Evolutionary conservation across 2,329 filamentous ascomycete genomes (phyloP).

Genomic region (Phialocephala sp.): DNA sequence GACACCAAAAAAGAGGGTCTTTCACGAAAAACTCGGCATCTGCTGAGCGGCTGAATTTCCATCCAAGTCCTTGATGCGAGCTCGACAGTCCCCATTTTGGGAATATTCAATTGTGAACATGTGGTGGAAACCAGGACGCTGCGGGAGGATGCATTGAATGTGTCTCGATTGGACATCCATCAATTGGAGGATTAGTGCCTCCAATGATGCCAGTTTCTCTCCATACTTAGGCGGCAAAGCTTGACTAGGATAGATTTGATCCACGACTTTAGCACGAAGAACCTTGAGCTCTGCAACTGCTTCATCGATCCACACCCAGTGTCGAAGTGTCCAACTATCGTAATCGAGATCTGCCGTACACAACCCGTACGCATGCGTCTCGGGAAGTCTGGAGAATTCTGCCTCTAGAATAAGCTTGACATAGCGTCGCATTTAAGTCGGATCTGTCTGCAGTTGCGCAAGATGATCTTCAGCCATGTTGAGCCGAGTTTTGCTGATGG

Average conservation of each 20-base stretch:
- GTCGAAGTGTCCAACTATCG: neutral
- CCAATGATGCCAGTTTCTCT: slow-evolving; percentile 5
- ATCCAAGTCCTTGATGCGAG: neutral
- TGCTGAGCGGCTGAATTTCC: neutral
- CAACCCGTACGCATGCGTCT: neutral
- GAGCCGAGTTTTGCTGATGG: slow-evolving; percentile 9
- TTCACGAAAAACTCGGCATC: neutral
- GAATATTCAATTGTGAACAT: neutral
- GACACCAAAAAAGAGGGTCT: neutral
- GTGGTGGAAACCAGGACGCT: slow-evolving; percentile 6
- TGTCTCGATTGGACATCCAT: neutral
- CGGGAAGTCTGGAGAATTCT: neutral
- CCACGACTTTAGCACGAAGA: neutral
- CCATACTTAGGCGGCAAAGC: neutral
- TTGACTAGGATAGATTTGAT: neutral
- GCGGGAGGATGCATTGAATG: neutral
- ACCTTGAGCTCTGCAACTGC: neutral
- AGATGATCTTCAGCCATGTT: slow-evolving; percentile 19
- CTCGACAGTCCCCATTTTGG: neutral
- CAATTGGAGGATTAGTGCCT: neutral
- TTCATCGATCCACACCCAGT: slow-evolving; percentile 1
- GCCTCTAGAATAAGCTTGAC: neutral
- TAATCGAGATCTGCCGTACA: neutral
- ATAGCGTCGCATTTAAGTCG: slow-evolving; percentile 12
- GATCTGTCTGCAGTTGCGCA: slow-evolving; percentile 22